Evolutionary conservation across 2,329 filamentous ascomycete species (phyloP), one percentile per base, ranked within the genome.

Genomic region (Davidsoniella neocaledoniae): DNA sequence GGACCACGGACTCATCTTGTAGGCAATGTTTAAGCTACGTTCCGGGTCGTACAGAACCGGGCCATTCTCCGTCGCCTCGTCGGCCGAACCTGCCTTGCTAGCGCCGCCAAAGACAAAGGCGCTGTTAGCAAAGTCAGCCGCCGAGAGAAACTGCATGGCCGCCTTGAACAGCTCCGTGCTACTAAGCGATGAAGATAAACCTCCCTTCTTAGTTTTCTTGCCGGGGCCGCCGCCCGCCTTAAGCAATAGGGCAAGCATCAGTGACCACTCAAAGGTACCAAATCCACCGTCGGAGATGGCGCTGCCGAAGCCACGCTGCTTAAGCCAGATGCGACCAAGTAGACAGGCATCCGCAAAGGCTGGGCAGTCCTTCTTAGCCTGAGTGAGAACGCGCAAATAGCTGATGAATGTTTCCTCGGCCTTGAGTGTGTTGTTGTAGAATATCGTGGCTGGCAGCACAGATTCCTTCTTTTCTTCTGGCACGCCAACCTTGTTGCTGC

Each of bases 81-180:
- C 71, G 21, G 19, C 48, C 2, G 53, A 38, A 37, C 56, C 58
- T 2, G 55, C 51, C 36, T 60, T 59, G 2, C 58, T 50, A 58
- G 60, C 63, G 57, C 59, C 67, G 23, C 52, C 64, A 50, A 79
- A 68, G 1, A 72, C 56, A 33, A 81, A 72, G 0, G 83, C 78
- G 56, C 76, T 83, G 57, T 76, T 81, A 51, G 68, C 69, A 49
- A 95, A 68, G 58, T 94, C 81, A 37, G 76, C 81, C 1, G 76
- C 74, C 1, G 83, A 79, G 16, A 98, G 68, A 56, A 90, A 91
- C 60, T 95, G 90, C n/a, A 98, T 68, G 1, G 81, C 79, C 2
- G 86, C 88, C 64, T 95, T 96, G 73, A 98, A 95, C 42, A 96
- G 72, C 63, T 96, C 90, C 21, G 90, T 91, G 63, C 83, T 83